Conservation (phyloP, 441 rosid species). For the Breynia disticha region DNA sequence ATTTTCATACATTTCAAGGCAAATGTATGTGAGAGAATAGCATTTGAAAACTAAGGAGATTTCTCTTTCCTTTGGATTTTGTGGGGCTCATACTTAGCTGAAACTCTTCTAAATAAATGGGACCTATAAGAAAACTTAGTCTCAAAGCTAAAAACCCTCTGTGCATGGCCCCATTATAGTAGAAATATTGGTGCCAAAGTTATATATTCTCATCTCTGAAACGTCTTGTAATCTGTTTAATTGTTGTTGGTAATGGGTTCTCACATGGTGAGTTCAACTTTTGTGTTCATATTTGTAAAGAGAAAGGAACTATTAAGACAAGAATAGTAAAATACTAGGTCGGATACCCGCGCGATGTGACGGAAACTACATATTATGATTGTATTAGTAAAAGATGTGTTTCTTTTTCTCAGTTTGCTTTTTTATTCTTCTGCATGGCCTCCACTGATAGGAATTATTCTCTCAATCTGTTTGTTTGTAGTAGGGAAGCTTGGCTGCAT, state of each 20-base stretch:
- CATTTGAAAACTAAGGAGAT: slow-evolving; percentile 32
- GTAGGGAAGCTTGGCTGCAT: slow-evolving; percentile 91
- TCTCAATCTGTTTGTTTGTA: slow-evolving; percentile 33
- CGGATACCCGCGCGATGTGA: too few relatives aligned
- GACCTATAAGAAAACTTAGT: slow-evolving; percentile 43
- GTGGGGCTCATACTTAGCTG: slow-evolving; percentile 38
- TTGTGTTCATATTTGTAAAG: slow-evolving; percentile 20
- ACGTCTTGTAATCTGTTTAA: slow-evolving; percentile 15
- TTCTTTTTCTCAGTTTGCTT: slow-evolving; percentile 23
- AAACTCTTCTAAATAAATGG: slow-evolving; percentile 14
- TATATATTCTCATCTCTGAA: slow-evolving; percentile 1
- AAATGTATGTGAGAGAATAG: slow-evolving; percentile 28
- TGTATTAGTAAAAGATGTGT: slow-evolving; percentile 29
- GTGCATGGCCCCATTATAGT: slow-evolving; percentile 31
- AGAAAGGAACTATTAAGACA: slow-evolving; percentile 20
- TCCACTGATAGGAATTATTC: slow-evolving; percentile 41
- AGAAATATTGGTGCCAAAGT: slow-evolving; percentile 31
- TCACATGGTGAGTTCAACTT: slow-evolving; percentile 36
- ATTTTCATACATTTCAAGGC: slow-evolving; percentile 8
- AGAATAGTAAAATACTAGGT: too few relatives aligned
- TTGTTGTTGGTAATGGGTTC: slow-evolving; percentile 12
- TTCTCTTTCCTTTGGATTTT: slow-evolving; percentile 57
- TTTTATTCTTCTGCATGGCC: slow-evolving; percentile 39
- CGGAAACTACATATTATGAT: too few relatives aligned
- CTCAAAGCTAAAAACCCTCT: slow-evolving; percentile 34